A percentile compares a stretch with the other conserved stretches of the same genome.
Evolutionary conservation across 345 rosid genomes (phyloP).

Genomic region (Nephelium lappaceum): DNA sequence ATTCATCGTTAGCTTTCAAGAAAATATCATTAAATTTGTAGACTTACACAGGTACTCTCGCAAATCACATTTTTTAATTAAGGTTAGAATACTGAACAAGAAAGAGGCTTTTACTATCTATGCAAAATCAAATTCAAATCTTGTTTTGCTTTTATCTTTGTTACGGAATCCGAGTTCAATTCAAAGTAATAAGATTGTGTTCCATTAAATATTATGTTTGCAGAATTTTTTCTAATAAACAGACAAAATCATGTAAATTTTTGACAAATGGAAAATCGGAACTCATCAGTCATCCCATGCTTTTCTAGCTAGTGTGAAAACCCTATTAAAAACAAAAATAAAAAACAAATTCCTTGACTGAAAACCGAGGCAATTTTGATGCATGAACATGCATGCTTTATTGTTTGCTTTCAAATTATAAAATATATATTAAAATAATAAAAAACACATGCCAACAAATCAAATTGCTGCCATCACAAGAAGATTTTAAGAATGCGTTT

Average conservation of each 20-base stretch:
- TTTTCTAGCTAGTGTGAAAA: no score
- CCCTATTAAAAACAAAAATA: not conserved
- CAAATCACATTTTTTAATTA: no score
- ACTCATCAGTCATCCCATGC: not conserved
- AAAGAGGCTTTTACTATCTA: no score
- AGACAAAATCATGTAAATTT: not conserved
- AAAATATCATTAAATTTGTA: no score
- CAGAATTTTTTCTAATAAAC: not conserved
- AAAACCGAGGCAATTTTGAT: not conserved
- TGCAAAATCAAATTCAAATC: no score
- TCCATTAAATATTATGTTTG: not conserved
- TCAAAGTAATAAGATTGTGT: no score
- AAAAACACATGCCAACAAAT: conserved; percentile 5
- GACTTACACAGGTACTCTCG: not conserved
- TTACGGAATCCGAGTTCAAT: not conserved
- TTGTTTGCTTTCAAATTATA: not conserved
- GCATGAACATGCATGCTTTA: conserved; percentile 4
- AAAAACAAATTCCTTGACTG: not conserved
- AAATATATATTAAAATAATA: not conserved
- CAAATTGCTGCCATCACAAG: not conserved
- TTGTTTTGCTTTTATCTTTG: not conserved
- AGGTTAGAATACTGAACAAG: no score
- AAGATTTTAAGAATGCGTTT: not conserved
- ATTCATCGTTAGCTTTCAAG: no score
- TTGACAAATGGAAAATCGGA: not conserved